These are phyloP conservation scores for Termitomyces sp. DNA, from an alignment of 768 basidiomycete genomes.

Conservation along the genomic window DNA sequence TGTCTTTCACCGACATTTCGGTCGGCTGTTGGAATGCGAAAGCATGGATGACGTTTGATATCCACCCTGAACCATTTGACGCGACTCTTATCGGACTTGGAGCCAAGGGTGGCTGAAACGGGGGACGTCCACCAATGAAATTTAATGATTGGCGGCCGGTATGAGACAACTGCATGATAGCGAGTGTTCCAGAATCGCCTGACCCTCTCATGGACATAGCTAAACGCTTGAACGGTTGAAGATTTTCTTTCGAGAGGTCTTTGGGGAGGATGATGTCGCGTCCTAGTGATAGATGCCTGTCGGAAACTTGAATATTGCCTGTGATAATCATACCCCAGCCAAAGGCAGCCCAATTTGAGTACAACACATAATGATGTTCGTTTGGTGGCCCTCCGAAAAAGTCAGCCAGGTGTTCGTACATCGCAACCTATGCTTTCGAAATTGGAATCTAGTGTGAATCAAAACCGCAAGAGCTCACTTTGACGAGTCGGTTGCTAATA, in stretches of 20 bases:
- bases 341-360: constrained; percentile 66
- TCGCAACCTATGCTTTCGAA: constrained; percentile 55
- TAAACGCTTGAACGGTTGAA: constrained; percentile 46
- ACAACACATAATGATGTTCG: constrained; percentile 53
- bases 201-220: constrained; percentile 44
- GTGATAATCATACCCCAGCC: constrained; percentile 88
- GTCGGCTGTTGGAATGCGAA: constrained; percentile 60
- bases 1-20: constrained; percentile 52
- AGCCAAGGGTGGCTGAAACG: constrained; percentile 57
- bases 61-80: constrained; percentile 16
- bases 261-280: constrained; percentile 63
- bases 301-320: constrained; percentile 73
- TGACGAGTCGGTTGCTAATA: constrained; percentile 45
- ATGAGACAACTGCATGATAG: constrained; percentile 83
- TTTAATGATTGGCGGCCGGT: constrained; percentile 78
- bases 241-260: constrained; percentile 30
- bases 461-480: constrained; percentile 28
- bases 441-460: neutral
- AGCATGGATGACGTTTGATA: constrained; percentile 35
- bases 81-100: constrained; percentile 61
- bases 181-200: constrained; percentile 28
- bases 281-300: constrained; percentile 60
- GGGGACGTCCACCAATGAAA: constrained; percentile 59
- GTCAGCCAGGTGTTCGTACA: constrained; percentile 79
- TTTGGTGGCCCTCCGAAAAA: constrained; percentile 72